A percentile compares a stretch with the other conserved stretches of the same genome.
These are phyloP conservation scores for Sugiyamaella japonica DNA, from an alignment of 1,139 yeast species.

Conservation along the genomic window DNA sequence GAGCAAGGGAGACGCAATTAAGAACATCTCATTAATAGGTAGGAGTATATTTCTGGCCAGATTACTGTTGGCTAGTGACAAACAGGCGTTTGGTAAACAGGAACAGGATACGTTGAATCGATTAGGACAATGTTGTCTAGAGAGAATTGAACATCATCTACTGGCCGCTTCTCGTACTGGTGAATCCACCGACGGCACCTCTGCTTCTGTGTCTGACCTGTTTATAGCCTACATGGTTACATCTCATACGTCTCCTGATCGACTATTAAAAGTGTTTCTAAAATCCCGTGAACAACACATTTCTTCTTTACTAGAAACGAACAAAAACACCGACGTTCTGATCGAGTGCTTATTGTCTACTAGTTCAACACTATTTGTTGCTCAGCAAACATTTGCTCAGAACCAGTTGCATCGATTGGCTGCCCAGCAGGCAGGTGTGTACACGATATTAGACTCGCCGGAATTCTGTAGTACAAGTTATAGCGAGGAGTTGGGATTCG, in stretches of 20 bases:
- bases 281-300: constrained; percentile 15
- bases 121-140: neutral
- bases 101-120: neutral
- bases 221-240: constrained; percentile 30
- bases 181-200: neutral
- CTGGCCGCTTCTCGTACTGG: neutral
- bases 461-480: constrained; percentile 24
- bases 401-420: constrained; percentile 27
- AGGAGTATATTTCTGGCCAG: constrained; percentile 12
- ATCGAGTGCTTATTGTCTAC: constrained; percentile 24
- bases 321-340: constrained; percentile 2
- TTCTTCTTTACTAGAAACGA: neutral
- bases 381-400: constrained; percentile 29
- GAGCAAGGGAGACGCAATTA: neutral
- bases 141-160: constrained; percentile 4
- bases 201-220: constrained; percentile 20
- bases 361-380: constrained; percentile 27
- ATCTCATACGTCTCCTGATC: constrained; percentile 19
- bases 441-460: constrained; percentile 30
- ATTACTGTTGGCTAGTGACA: constrained; percentile 1
- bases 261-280: constrained; percentile 22
- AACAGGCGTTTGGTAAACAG: neutral
- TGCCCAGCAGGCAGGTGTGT: constrained; percentile 28
- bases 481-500: constrained; percentile 47
- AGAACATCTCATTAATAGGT: constrained; percentile 3